Evolutionary conservation across 148 eudicot genomes (phyloP).

Genomic region (Tetragonia tetragonoides): DNA sequence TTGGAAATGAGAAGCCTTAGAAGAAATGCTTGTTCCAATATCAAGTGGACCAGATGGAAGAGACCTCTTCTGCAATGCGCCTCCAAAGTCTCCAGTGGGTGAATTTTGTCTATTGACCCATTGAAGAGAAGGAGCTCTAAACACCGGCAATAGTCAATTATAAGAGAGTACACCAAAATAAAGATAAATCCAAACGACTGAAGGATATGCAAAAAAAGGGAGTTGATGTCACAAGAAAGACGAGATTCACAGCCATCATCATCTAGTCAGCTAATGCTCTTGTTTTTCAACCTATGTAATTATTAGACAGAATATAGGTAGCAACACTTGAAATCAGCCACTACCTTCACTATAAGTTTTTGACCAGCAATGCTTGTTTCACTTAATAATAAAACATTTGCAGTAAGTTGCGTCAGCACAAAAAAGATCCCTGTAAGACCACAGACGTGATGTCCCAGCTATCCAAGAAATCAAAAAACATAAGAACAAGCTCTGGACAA

Average conservation of each 20-base stretch:
- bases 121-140: conserved; percentile 17
- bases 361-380: not conserved
- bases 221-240: not conserved
- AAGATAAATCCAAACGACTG: not conserved
- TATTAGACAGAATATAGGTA: conserved; percentile 17
- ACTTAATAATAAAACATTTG: not conserved
- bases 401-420: not conserved
- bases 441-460: too few relatives aligned
- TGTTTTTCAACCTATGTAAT: not conserved
- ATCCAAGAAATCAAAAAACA: not conserved
- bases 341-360: not conserved
- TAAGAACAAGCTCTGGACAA: not conserved
- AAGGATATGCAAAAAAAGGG: not conserved
- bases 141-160: not conserved
- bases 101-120: conserved; percentile 32
- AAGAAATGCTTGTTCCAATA: conserved; percentile 26
- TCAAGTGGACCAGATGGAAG: conserved; percentile 24
- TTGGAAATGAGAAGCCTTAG: conserved; percentile 32
- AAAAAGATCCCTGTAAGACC: not conserved
- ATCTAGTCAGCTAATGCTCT: not conserved
- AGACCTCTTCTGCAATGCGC: conserved; percentile 34
- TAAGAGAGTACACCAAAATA: conserved; percentile 14
- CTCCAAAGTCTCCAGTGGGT: conserved; percentile 25
- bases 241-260: not conserved
- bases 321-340: conserved; percentile 10